These are phyloP conservation scores for Malus fusca DNA, from an alignment of 306 rosid genomes.

Conservation along the genomic window DNA sequence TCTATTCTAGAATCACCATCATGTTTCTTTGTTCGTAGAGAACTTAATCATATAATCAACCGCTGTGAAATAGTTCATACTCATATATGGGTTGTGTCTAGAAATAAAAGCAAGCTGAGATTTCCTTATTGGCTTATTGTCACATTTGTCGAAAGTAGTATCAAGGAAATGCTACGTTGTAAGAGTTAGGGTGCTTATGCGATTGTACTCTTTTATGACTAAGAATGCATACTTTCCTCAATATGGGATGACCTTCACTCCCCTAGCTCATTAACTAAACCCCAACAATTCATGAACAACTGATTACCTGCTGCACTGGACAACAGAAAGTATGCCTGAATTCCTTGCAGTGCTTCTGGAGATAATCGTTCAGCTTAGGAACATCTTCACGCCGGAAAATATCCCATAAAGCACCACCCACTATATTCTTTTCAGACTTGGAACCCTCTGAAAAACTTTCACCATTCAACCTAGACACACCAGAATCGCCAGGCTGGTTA, in stretches of 20 bases:
- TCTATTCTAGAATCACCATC: not conserved
- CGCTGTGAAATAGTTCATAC: not conserved
- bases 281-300: not conserved
- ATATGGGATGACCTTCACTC: not conserved
- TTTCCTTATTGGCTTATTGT: not conserved
- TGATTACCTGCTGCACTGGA: conserved; percentile 56
- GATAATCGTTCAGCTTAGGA: conserved; percentile 66
- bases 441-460: not conserved
- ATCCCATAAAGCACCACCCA: conserved; percentile 80
- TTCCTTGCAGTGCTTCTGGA: conserved; percentile 56
- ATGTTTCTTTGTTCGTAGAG: not conserved
- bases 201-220: not conserved
- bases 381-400: conserved; percentile 68
- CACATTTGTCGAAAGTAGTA: not conserved
- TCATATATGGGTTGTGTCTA: not conserved
- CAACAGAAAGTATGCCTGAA: conserved; percentile 60
- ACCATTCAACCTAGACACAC: not conserved
- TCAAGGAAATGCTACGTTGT: not conserved
- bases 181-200: not conserved
- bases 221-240: not conserved
- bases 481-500: not conserved
- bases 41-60: not conserved
- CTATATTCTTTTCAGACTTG: conserved; percentile 19
- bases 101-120: not conserved
- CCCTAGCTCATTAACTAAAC: not conserved